Percentiles rank a stretch among this genome's conserved stretches.
These are phyloP conservation scores for Naganishia onofrii DNA, from an alignment of 768 basidiomycete species.

Conservation along the genomic window DNA sequence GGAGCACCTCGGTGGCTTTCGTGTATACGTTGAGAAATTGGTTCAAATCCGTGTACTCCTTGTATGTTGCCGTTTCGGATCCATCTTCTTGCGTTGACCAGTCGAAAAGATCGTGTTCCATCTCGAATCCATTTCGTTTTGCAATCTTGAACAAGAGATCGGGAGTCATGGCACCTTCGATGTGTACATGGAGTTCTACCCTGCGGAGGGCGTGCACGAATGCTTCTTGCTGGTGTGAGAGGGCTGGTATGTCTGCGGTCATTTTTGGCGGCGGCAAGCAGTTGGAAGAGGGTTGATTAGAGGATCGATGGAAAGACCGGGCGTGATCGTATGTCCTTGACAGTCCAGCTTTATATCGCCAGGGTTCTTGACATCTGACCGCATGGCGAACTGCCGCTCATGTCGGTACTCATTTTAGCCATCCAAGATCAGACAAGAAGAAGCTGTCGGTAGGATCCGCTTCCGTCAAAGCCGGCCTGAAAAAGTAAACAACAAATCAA, in stretches of 20 bases:
- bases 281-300: too few relatives aligned
- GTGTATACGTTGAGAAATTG: slow-evolving; percentile 38
- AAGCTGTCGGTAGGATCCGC: too few relatives aligned
- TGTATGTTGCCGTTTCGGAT: slow-evolving; percentile 34
- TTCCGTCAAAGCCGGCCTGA: too few relatives aligned
- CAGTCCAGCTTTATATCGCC: too few relatives aligned
- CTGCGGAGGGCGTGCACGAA: slow-evolving; percentile 9
- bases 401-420: too few relatives aligned
- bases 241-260: background rate
- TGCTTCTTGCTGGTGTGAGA: slow-evolving; percentile 4
- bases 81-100: slow-evolving; percentile 25
- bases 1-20: slow-evolving; percentile 35
- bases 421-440: too few relatives aligned
- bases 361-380: too few relatives aligned
- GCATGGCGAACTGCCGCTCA: too few relatives aligned
- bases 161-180: slow-evolving; percentile 39
- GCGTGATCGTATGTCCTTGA: too few relatives aligned
- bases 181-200: slow-evolving; percentile 41
- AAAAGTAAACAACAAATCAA: too few relatives aligned
- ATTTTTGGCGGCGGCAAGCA: too few relatives aligned
- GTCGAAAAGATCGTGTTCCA: slow-evolving; percentile 27
- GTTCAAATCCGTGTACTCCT: slow-evolving; percentile 36
- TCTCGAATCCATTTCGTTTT: slow-evolving; percentile 31
- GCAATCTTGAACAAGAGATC: slow-evolving; percentile 35
- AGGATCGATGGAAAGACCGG: too few relatives aligned